Conservation (phyloP, 805 yeast species). For the Candida nonsorbophila region DNA sequence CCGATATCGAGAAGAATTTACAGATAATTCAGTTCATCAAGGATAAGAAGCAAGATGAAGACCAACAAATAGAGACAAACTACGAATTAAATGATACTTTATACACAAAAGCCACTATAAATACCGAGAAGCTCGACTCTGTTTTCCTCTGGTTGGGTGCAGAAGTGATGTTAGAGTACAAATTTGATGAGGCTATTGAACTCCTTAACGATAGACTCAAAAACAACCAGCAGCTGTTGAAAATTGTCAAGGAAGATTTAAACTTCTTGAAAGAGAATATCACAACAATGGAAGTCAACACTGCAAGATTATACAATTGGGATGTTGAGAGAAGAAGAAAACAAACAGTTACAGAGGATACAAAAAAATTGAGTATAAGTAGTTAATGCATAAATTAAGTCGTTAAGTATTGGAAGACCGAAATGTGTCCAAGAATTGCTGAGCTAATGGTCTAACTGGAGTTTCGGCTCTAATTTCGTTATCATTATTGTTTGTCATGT, state of each 20-base stretch:
- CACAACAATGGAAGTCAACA: conserved; percentile 96
- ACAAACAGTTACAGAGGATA: conserved; percentile 10
- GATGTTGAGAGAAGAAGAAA: conserved; percentile 69
- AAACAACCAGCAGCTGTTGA: conserved; percentile 55
- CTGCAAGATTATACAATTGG: conserved; percentile 88
- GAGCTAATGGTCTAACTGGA: conserved; percentile 56
- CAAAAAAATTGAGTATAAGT: conserved; percentile 10
- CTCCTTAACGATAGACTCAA: conserved; percentile 58
- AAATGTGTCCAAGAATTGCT: conserved; percentile 57
- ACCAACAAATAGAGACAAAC: conserved; percentile 53
- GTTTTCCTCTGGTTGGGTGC: conserved; percentile 98
- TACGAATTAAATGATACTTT: conserved; percentile 92
- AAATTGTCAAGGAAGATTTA: conserved; percentile 71
- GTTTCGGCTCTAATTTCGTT: conserved; percentile 45
- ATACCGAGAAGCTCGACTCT: conserved; percentile 44
- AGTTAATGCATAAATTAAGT: no score
- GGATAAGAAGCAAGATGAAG: conserved; percentile 35
- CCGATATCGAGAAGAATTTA: conserved; percentile 87
- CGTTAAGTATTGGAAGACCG: conserved; percentile 16
- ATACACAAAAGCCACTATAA: conserved; percentile 75
- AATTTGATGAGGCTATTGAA: conserved; percentile 78
- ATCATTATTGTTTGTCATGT: conserved; percentile 5
- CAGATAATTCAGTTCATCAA: conserved; percentile 62
- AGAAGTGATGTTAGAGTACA: conserved; percentile 93
- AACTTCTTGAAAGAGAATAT: conserved; percentile 83